Evolutionary conservation across 1,139 yeast genomes (phyloP), one percentile per base, ranked within the genome.

Genomic region (Diutina rugosa): DNA sequence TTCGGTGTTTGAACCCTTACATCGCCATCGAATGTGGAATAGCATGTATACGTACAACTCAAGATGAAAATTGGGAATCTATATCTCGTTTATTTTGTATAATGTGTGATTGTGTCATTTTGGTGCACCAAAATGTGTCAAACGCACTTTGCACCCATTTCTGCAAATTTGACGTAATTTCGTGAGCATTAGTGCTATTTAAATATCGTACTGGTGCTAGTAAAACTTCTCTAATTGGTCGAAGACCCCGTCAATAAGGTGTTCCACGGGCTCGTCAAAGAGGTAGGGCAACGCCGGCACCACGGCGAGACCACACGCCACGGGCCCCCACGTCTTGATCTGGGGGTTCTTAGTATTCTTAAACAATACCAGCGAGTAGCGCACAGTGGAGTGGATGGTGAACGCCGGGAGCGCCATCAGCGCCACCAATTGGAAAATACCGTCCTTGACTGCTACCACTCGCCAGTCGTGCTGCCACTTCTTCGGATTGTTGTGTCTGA

Each of bases 391-490:
- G 67, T 88, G 96, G 64, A 88, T 88, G 5, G 96, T 88, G 67
- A 87, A 83, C 1, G 95, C 95, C 4, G 95, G 95, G 56, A 88
- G 76, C 12, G 89, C 95, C 95, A 88, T 88, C 48, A 90, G 83
- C 2, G 95, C 96, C 61, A 88, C 73, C 61, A 87, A 77, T 69
- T 88, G 96, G 73, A 88, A 88, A 48, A 87, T 65, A 6, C 88
- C 91, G 66, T 95, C 77, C 67, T 88, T 85, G 55, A 85, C 65
- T 9, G 81, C 86, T 6, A 77, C 80, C 56, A 83, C 61, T 63
- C 79, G 77, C 90, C 91, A 87, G 65, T 85, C 90, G 8, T 62
- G 61, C 8, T 64, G 63, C 64, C 70, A 74, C 8, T 2, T 81
- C 80, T 18, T 64, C 63, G 41, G 41, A 29, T 51, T 32, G 6